A percentile compares a stretch with the other conserved stretches of the same genome.
Conservation (phyloP, 1,284 basidiomycete genomes). For the Cryptococcus maquisensis region DNA sequence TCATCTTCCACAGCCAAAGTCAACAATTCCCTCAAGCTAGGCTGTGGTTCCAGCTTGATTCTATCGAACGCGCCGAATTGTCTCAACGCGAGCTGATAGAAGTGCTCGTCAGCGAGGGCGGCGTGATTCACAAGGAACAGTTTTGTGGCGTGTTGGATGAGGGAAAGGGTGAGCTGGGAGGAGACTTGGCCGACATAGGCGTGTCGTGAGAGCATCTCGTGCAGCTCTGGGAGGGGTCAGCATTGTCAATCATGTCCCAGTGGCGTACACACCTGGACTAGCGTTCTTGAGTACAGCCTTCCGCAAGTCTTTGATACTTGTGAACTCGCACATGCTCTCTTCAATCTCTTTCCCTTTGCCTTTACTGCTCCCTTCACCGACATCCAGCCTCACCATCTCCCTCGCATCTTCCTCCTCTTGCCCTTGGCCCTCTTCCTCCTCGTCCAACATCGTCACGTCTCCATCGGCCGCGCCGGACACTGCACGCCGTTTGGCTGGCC, state of each 20-base stretch:
- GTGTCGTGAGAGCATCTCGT: constrained; percentile 79
- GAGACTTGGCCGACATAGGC: constrained; percentile 93
- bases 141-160: constrained; percentile 84
- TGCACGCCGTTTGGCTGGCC: constrained; percentile 29
- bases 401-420: constrained; percentile 13
- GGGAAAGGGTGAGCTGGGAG: constrained; percentile 63
- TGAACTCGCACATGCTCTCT: constrained; percentile 73
- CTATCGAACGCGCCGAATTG: constrained; percentile 83
- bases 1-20: constrained; percentile 75
- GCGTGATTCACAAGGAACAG: constrained; percentile 86
- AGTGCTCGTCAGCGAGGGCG: constrained; percentile 78
- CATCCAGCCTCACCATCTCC: constrained; percentile 9
- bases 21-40: constrained; percentile 66
- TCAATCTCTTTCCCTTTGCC: constrained; percentile 58
- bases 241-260: not conserved
- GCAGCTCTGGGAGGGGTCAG: constrained; percentile 57
- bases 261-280: constrained; percentile 61
- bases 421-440: constrained; percentile 24
- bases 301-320: constrained; percentile 71
- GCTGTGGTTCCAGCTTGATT: constrained; percentile 77
- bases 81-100: constrained; percentile 86
- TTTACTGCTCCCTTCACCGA: constrained; percentile 6
- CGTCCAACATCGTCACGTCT: constrained; percentile 10
- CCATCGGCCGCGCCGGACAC: constrained; percentile 2
- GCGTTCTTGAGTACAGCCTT: constrained; percentile 58